Percentiles rank a stretch among this genome's conserved stretches.
phyloP scores from a whole-genome alignment of 1,139 yeast species.

The Pichia sp. region DNA sequence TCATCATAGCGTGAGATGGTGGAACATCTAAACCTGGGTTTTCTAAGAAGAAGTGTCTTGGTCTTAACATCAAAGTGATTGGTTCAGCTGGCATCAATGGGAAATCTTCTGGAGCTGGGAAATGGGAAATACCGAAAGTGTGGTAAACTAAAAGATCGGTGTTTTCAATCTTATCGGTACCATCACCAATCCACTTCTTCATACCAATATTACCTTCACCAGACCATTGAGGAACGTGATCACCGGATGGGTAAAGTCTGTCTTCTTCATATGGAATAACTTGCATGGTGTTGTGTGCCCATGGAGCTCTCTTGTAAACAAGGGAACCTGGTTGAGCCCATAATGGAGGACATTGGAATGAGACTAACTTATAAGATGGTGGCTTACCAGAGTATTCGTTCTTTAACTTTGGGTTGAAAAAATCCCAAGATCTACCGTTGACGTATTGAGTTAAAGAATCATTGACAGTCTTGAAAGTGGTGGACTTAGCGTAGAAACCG shows the following conservation, averaged over 20 bases:
- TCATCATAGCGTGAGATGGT: slow-evolving; percentile 67
- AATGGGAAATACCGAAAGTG: slow-evolving; percentile 81
- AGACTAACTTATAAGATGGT: slow-evolving; percentile 72
- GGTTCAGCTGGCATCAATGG: slow-evolving; percentile 89
- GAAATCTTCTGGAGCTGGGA: slow-evolving; percentile 90
- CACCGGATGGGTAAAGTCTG: slow-evolving; percentile 75
- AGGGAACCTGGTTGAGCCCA: slow-evolving; percentile 73
- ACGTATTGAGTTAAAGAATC: slow-evolving; percentile 67
- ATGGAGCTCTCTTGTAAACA: slow-evolving; percentile 79
- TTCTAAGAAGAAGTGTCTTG: slow-evolving; percentile 73
- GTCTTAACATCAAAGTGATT: slow-evolving; percentile 69
- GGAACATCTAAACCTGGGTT: slow-evolving; percentile 75
- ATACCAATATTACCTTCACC: slow-evolving; percentile 73
- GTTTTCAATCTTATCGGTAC: slow-evolving; percentile 58
- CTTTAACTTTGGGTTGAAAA: slow-evolving; percentile 65
- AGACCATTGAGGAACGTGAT: slow-evolving; percentile 76
- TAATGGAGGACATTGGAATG: slow-evolving; percentile 72
- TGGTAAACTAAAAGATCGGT: slow-evolving; percentile 74
- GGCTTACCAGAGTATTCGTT: slow-evolving; percentile 75
- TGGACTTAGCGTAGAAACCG: slow-evolving; percentile 63
- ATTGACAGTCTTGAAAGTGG: slow-evolving; percentile 61
- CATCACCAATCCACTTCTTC: slow-evolving; percentile 74
- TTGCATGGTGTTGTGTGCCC: slow-evolving; percentile 67
- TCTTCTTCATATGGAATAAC: slow-evolving; percentile 71
- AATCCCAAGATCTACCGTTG: slow-evolving; percentile 76